Base-by-base conservation (phyloP, 2,329 filamentous ascomycete species). In the Hypoxylon sp. region DNA sequence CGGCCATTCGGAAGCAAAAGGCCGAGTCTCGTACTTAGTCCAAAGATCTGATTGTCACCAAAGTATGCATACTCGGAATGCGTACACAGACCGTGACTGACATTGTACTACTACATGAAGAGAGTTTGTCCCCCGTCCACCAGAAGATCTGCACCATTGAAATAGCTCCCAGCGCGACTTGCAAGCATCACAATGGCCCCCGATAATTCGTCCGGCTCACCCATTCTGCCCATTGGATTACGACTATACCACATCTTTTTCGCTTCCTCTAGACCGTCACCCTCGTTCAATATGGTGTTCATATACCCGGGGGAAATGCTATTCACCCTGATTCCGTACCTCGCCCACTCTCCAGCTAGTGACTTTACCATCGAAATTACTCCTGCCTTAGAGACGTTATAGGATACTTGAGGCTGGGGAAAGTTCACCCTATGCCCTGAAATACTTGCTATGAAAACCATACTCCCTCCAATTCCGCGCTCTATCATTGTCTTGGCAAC, bases 301-400 rank as follows among this genome's bases (percentile, higher is more conserved):
- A 94, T 93, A 73, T 94, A 94, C 0, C 92, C 92, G 0, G 92
- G 92, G 42, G 85, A 89, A 48, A 94, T 84, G 17, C 84, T 87
- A 72, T 94, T 94, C 4, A 92, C 89, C 2, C 90, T 80, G 67
- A 94, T 92, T 0, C 92, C 92, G 75, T 90, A 85, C 1, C 82
- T 80, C 0, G 89, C 90, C 92, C 91, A 94, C 78, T 94, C 92
- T 0, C 89, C 91, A 0, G 91, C 92, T 14, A 94, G 79, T 37
- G 84, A 89, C 70, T 85, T 87, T 54, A 88, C 89, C 71, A 94
- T 77, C 55, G 87, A 86, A 31, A 91, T 72, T 1, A 94, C 78
- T 0, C 87, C 91, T 0, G 90, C 88, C 78, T 94, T 94, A 70
- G 85, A 88, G 1, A 89, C 88, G 71, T 94, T 94, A 76, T 94